Evolutionary conservation across 306 rosid genomes (phyloP).

Genomic region (Cicer judaicum): DNA sequence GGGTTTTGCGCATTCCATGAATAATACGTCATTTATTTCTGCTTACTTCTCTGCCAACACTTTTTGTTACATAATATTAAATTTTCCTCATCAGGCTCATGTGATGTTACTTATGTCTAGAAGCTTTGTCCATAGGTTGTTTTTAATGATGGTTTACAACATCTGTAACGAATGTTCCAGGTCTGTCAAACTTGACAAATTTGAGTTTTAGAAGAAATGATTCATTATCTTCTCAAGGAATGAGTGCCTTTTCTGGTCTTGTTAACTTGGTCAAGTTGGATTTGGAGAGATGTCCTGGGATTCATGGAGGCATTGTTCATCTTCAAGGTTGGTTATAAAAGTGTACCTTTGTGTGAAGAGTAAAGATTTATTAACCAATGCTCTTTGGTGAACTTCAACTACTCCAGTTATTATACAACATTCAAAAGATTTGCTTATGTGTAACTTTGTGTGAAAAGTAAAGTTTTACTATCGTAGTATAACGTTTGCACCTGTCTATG

Average conservation of each 20-base stretch:
- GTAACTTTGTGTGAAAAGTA: slow-evolving; percentile 28
- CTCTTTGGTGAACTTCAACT: slow-evolving; percentile 25
- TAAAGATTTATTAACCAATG: background rate
- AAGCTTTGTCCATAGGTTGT: slow-evolving; percentile 16
- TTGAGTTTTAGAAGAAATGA: slow-evolving; percentile 87
- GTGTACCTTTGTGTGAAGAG: slow-evolving; percentile 30
- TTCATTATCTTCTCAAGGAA: slow-evolving; percentile 83
- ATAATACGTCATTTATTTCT: background rate
- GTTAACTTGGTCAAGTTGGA: slow-evolving; percentile 85
- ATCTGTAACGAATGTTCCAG: slow-evolving; percentile 56
- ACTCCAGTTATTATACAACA: background rate
- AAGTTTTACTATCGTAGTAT: background rate
- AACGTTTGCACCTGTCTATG: background rate
- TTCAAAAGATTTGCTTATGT: slow-evolving; percentile 2
- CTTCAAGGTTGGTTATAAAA: slow-evolving; percentile 67
- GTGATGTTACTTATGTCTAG: slow-evolving; percentile 21
- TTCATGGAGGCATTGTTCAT: slow-evolving; percentile 88
- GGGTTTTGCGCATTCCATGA: slow-evolving; percentile 6
- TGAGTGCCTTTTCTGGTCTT: slow-evolving; percentile 68
- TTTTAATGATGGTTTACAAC: slow-evolving; percentile 31
- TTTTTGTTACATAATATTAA: background rate
- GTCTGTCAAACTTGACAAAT: slow-evolving; percentile 77
- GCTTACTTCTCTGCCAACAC: slow-evolving; percentile 22
- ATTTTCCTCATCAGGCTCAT: background rate
- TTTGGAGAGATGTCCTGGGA: slow-evolving; percentile 88